Base-by-base conservation (phyloP, 2,329 filamentous ascomycete genomes). In the Arthroderma uncinatum region DNA sequence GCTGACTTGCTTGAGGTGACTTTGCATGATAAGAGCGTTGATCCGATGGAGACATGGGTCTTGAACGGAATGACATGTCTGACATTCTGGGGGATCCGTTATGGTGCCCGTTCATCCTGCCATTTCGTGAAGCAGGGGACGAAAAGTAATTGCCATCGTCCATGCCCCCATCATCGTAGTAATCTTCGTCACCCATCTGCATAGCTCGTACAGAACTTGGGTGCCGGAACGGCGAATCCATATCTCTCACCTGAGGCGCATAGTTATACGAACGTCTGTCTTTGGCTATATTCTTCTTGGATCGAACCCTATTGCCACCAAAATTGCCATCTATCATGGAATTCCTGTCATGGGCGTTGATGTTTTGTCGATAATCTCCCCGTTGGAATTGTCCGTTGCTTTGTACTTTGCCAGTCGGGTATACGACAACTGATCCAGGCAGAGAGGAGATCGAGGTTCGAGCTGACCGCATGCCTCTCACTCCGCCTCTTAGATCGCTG, bases 201-300 rank as follows among this genome's bases (percentile, higher is more conserved):
- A 69, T 61, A 16, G 73, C 73, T 34, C 68, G 64, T 4, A 76
- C 73, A 0, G 74, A 76, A 63, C 73, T 76, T 1, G 73, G 71
- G 59, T 76, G 72, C 36, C 74, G 69, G 58, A 76, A 76, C 0
- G 68, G 69, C 0, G 67, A 67, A 57, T 70, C 66, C 7, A 68
- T 68, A 48, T 69, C 67, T 33, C 69, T 64, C 21, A 71, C 62
- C 1, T 65, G 66, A 5, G 66, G 64, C 25, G 65, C 60, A 19
- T 60, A 58, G 28, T 59, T 65, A 55, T 61, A 58, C 36, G 56
- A 61, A 53, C 60, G 62, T 7, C 64, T 36, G 58, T 61, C 33
- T 37, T 53, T 23, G 21, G 52, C 25, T 2, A 47, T 55, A 23
- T 39, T 59, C 61, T 64, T 64, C 39, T 62, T 62, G n/a, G 57